Evolutionary conservation across 257 asterid species (phyloP).

Genomic region (Rhazya stricta): DNA sequence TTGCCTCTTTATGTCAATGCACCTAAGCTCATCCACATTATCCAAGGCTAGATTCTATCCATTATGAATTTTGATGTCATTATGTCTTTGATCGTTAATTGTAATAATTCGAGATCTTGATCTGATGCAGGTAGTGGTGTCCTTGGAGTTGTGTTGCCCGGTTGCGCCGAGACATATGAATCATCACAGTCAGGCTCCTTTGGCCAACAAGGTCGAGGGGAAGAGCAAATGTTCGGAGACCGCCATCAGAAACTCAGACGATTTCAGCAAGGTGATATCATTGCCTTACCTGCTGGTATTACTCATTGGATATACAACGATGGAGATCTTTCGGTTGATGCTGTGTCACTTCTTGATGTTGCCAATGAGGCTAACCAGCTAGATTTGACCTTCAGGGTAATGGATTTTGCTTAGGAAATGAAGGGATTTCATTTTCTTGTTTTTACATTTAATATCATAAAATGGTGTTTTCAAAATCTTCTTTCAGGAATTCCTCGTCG

Average conservation of each 20-base stretch:
- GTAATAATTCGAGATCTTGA: not conserved
- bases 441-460: not conserved
- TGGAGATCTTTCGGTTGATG: conserved; percentile 21
- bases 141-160: conserved; percentile 48
- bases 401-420: no score
- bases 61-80: not conserved
- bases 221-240: conserved; percentile 14
- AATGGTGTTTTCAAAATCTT: not conserved
- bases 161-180: conserved; percentile 63
- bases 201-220: conserved; percentile 4
- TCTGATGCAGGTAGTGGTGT: conserved; percentile 38
- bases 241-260: conserved; percentile 31
- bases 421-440: no score
- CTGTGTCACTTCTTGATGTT: conserved; percentile 16
- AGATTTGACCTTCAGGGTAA: conserved; percentile 17
- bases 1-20: conserved; percentile 57
- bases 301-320: conserved; percentile 29
- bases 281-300: conserved; percentile 27
- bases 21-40: conserved; percentile 45
- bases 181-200: conserved; percentile 4
- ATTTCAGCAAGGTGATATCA: conserved; percentile 25
- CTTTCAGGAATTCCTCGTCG: conserved; percentile 46
- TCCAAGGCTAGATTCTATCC: conserved; percentile 35
- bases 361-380: conserved; percentile 35
- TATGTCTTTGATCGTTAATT: no score